Evolutionary conservation across 2,329 filamentous ascomycete genomes (phyloP).

Genomic region (Stemphylium lycopersici): DNA sequence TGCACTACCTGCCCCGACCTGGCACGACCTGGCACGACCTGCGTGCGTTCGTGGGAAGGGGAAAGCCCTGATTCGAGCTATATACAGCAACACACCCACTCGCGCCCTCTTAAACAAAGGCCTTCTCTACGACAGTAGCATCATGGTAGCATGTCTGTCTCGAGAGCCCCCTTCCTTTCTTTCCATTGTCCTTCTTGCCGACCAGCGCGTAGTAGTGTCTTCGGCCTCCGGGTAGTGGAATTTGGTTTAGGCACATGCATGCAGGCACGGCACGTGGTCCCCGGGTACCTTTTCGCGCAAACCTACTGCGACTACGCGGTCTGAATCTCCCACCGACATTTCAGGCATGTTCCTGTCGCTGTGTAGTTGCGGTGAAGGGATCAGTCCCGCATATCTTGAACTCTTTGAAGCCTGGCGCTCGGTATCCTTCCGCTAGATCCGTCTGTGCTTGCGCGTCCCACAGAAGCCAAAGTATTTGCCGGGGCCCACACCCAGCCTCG

Average conservation of each 20-base stretch:
- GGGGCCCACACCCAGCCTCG: conserved; percentile 37
- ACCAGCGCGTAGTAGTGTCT: neutral
- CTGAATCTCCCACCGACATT: conserved; percentile 14
- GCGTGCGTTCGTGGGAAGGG: conserved; percentile 27
- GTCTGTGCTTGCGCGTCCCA: conserved; percentile 42
- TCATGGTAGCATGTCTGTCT: conserved; percentile 1
- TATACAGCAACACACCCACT: neutral
- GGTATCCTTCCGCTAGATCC: conserved; percentile 43
- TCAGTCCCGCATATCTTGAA: conserved; percentile 7
- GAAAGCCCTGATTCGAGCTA: neutral
- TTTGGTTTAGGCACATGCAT: neutral
- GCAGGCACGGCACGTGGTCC: neutral
- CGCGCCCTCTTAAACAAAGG: neutral
- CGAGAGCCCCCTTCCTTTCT: neutral
- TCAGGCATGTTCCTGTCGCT: neutral
- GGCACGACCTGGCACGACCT: conserved; percentile 19
- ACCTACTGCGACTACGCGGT: neutral
- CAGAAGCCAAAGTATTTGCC: conserved; percentile 34
- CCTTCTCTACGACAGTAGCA: too few relatives aligned
- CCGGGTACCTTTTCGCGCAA: neutral
- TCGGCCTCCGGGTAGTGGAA: neutral
- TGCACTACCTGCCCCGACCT: conserved; percentile 19
- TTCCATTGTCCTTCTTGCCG: neutral
- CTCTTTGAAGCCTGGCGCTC: conserved; percentile 11
- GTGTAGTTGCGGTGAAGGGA: conserved; percentile 12